Evolutionary conservation across 1,139 yeast species (phyloP).

Genomic region (Saccharomyces hybrid): DNA sequence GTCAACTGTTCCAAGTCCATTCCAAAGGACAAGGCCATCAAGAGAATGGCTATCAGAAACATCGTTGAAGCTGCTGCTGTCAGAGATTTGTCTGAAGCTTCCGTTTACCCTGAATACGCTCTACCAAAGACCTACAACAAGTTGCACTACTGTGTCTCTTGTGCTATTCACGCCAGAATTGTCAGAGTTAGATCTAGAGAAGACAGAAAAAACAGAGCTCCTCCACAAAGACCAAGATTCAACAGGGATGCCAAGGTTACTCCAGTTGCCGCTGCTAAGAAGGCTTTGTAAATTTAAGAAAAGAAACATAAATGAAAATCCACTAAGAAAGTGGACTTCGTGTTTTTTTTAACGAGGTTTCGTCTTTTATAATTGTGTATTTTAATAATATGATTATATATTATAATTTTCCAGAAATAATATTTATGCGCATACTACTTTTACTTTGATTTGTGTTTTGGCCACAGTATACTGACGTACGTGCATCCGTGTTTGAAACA

Average conservation of each 20-base stretch:
- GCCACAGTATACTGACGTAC: not conserved
- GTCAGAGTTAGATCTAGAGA: conserved; percentile 99
- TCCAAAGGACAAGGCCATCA: conserved; percentile 99
- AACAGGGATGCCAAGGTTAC: conserved; percentile 84
- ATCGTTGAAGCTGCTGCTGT: conserved; percentile 99
- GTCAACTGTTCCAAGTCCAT: conserved; percentile 99
- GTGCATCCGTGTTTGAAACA: not conserved
- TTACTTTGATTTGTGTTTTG: not conserved
- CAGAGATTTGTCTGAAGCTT: conserved; percentile 98
- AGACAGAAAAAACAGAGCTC: conserved; percentile 98
- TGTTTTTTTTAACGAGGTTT: not conserved
- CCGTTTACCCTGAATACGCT: conserved; percentile 98
- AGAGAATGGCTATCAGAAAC: conserved; percentile 99
- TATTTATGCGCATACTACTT: not conserved
- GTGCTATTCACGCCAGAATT: conserved; percentile 99
- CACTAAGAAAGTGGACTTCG: not conserved
- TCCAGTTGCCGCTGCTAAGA: conserved; percentile 98
- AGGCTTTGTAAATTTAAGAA: conserved; percentile 45
- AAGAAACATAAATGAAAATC: not conserved
- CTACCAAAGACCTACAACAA: conserved; percentile 99
- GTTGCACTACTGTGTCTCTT: conserved; percentile 99
- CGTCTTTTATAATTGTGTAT: conserved; percentile 2
- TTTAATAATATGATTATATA: not conserved
- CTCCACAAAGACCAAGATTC: conserved; percentile 99
- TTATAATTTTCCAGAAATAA: not conserved